A percentile compares a stretch with the other conserved stretches of the same genome.
phyloP scores from a whole-genome alignment of 768 basidiomycete genomes.

The Amanita inopinata region DNA sequence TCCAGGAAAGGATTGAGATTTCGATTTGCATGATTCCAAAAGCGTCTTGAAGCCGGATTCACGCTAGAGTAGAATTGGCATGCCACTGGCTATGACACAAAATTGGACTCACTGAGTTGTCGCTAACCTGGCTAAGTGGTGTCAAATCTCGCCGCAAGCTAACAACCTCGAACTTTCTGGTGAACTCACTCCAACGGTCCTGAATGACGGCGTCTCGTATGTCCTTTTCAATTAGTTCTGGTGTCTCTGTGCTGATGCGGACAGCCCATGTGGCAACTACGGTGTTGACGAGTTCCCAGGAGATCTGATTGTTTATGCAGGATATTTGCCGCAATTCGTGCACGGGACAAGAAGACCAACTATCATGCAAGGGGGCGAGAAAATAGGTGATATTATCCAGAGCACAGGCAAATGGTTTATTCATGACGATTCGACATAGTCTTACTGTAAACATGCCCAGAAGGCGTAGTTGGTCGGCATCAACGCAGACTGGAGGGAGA shows the following conservation, averaged over 20 bases:
- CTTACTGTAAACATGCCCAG: constrained; percentile 57
- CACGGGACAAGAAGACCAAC: constrained; percentile 26
- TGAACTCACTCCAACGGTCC: constrained; percentile 70
- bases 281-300: constrained; percentile 52
- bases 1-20: constrained; percentile 52
- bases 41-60: constrained; percentile 52
- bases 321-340: constrained; percentile 19
- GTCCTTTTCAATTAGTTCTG: constrained; percentile 31
- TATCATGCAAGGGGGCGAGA: constrained; percentile 45
- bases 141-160: constrained; percentile 55
- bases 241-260: constrained; percentile 30
- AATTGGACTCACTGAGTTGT: constrained; percentile 44
- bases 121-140: constrained; percentile 60
- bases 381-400: constrained; percentile 52
- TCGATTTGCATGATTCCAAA: constrained; percentile 56
- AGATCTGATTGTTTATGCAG: constrained; percentile 37
- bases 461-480: constrained; percentile 32
- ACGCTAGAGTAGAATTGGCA: constrained; percentile 29
- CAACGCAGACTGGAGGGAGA: constrained; percentile 40
- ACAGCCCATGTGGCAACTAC: constrained; percentile 44
- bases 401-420: constrained; percentile 56
- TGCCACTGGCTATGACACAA: neutral
- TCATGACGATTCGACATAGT: constrained; percentile 49
- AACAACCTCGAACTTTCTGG: constrained; percentile 53
- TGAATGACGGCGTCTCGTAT: constrained; percentile 61